Percentiles rank a stretch among this genome's conserved stretches.
These are phyloP conservation scores for Rhazya stricta DNA, from an alignment of 257 asterid genomes.

Conservation along the genomic window DNA sequence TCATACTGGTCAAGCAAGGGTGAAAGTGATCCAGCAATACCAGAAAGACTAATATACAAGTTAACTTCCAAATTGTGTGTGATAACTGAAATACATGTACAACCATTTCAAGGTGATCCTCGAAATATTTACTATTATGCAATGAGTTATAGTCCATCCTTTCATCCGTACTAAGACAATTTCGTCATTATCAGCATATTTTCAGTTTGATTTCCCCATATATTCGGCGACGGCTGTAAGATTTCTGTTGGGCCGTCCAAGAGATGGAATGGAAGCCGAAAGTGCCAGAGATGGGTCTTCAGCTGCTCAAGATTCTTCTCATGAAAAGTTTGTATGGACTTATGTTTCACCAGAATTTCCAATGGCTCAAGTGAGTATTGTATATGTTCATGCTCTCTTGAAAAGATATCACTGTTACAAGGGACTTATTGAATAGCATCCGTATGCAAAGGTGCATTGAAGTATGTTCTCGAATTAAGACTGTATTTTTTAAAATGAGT, in stretches of 20 bases:
- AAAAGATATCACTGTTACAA: not conserved
- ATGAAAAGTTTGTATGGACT: slow-evolving; percentile 54
- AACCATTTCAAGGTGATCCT: slow-evolving; percentile 72
- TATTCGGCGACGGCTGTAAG: slow-evolving; percentile 74
- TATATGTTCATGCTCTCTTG: not conserved
- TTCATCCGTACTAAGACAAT: slow-evolving; percentile 21
- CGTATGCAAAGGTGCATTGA: not conserved
- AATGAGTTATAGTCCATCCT: not conserved
- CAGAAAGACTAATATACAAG: slow-evolving; percentile 57
- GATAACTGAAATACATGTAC: slow-evolving; percentile 61
- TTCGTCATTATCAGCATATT: slow-evolving; percentile 49
- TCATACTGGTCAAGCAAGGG: slow-evolving; percentile 94
- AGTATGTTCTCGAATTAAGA: not conserved
- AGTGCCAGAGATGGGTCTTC: slow-evolving; percentile 22
- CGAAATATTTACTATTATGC: not conserved
- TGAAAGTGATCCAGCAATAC: slow-evolving; percentile 37
- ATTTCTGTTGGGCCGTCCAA: slow-evolving; percentile 54
- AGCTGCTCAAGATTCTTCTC: slow-evolving; percentile 28
- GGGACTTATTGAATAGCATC: not conserved
- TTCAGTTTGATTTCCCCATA: slow-evolving; percentile 70
- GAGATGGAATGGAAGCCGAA: slow-evolving; percentile 27
- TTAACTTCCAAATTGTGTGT: slow-evolving; percentile 52
- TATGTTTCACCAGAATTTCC: slow-evolving; percentile 61
- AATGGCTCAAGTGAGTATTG: slow-evolving; percentile 57
- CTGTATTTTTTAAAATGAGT: no score